Conservation (phyloP, 2,329 filamentous ascomycete genomes). For the Neofusicoccum kwambonambiense region DNA sequence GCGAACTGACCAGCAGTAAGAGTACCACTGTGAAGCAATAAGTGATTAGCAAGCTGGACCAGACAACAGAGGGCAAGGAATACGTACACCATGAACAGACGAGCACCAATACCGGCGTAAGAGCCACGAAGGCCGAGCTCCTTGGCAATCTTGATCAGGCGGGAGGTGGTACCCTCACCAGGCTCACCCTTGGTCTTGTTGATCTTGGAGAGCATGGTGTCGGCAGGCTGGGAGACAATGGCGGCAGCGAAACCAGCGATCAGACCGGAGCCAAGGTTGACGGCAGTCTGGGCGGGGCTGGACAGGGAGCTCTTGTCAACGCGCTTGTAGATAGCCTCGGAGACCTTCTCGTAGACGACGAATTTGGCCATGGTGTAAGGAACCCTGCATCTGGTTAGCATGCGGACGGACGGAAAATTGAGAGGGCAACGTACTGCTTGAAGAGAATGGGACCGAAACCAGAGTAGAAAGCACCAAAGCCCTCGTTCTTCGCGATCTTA, state of each 20-base stretch:
- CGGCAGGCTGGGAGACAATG: constrained; percentile 82
- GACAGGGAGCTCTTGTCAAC: constrained; percentile 71
- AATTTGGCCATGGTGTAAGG: constrained; percentile 96
- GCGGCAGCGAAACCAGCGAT: constrained; percentile 85
- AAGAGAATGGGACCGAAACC: constrained; percentile 67
- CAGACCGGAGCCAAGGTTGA: constrained; percentile 84
- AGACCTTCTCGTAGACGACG: constrained; percentile 88
- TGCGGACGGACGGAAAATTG: background rate
- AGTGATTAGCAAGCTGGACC: background rate
- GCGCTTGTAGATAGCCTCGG: constrained; percentile 66
- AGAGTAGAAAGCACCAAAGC: constrained; percentile 83
- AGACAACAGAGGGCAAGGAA: background rate
- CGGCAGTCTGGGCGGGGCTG: constrained; percentile 68
- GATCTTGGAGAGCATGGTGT: constrained; percentile 94
- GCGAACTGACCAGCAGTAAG: constrained; percentile 68
- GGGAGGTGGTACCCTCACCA: constrained; percentile 77
- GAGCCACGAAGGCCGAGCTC: constrained; percentile 79
- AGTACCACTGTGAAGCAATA: constrained; percentile 54
- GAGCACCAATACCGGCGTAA: constrained; percentile 78
- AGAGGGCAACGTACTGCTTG: constrained; percentile 36
- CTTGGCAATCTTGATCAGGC: constrained; percentile 83
- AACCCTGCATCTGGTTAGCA: constrained; percentile 55
- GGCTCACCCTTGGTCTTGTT: constrained; percentile 90
- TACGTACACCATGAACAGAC: constrained; percentile 61
- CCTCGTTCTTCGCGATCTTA: constrained; percentile 82